Evolutionary conservation across 2,329 filamentous ascomycete species (phyloP), one percentile per base, ranked within the genome.

Genomic region (Colletotrichum graminicola): DNA sequence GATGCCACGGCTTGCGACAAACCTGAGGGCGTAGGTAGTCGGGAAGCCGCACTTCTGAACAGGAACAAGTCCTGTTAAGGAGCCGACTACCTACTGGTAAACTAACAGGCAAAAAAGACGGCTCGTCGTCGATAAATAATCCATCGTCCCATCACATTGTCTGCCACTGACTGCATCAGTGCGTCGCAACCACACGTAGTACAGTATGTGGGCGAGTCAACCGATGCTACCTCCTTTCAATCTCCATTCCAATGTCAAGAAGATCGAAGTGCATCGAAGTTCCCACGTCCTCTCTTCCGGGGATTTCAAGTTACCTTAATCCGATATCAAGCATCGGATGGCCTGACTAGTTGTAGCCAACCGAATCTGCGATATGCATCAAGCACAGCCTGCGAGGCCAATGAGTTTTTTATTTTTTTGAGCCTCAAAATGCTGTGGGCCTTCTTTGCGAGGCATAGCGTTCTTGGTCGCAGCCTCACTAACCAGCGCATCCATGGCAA

Each of bases 341-440:
- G 62, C 43, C n/a, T 21, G 26, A 60, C 45, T 60, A 39, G 16
- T 47, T 66, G 47, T 54, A 18, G 18, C 43, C 26, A 26, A 45
- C 32, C 56, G 45, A 16, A 51, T 41, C 63, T 49, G 36, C 41
- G 26, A 47, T 32, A 55, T 56, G 54, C 62, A 56, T 34, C 41
- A 26, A 52, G 52, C 34, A 36, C 34, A 11, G 34, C 34, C 34
- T 11, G 1, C 26, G 4, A 45, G 14, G 23, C n/a, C 5, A 11
- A 18, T 5, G 29, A 34, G 39, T 21, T 36, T n/a, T 34, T 7
- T 12, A 14, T 12, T 43, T 26, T 4, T 43, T 11, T 65, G 21
- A 55, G 55, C 55, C 62, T 49, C 34, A 56, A n/a, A 23, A 47
- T 23, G 51, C 6, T 11, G 47, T n/a, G 23, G 62, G 54, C 55